Base-by-base conservation (phyloP, 768 basidiomycete species). In the Trametes cingulata region DNA sequence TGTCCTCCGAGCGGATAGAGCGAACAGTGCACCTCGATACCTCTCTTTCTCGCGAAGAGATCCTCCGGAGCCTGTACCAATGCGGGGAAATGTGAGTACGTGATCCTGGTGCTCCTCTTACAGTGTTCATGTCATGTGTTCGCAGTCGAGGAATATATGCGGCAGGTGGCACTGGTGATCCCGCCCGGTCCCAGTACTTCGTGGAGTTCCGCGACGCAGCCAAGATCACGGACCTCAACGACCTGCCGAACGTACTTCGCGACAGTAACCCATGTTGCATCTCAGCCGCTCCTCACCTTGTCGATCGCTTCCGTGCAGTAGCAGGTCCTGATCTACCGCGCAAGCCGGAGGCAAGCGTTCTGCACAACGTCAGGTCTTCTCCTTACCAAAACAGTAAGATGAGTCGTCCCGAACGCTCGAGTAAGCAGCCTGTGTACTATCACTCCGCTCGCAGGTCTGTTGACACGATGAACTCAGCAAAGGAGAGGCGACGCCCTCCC, bases 1-100 rank as follows among this genome's bases (percentile, higher is more conserved):
- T 42, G 73, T 73, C 43, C 64, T 63, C 36, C 68, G 52, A 73
- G 68, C 65, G 77, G 71, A 57, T 73, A 67, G 49, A 70, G 60
- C 43, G 76, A 51, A 51, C 74, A 68, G 48, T 77, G 71, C 60
- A 64, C 52, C 42, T 71, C 52, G 68, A 67, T 20, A 65, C 68
- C 3, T 15, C 62, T 42, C 73, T 62, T 17, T 73, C 74, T 15
- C 48, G 43, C 14, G 51, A 52, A 7, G 52, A 67, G 2, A 42
- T 69, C 0, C 55, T 52, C 6, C 20, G 49, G 14, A 48, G 51
- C 0, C 65, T 67, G 56, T 27, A 52, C 2, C 53, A 37, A 19
- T 68, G 56, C 14, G 70, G 70, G 8, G 40, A 64, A 27, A 67
- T 71, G 70, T 71, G 13, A 33, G 69, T 56, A 1, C 12, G 22